Evolutionary conservation across 1,284 basidiomycete genomes (phyloP).

Genomic region (Pseudozyma sp.): DNA sequence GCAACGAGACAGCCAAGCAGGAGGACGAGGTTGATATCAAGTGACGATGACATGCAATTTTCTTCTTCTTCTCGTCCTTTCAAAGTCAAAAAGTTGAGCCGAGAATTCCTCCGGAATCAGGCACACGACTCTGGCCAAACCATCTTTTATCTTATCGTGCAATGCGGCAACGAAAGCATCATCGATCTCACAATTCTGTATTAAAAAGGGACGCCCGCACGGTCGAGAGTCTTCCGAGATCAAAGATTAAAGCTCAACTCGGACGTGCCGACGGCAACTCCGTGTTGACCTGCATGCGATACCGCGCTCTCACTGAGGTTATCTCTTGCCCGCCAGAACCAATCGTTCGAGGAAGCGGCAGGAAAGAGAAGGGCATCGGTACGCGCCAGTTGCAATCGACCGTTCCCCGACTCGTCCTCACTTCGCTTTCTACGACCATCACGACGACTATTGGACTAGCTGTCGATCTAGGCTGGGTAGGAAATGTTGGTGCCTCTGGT

Average conservation of each 20-base stretch:
- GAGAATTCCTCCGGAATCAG: conserved; percentile 11
- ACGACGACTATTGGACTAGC: neutral
- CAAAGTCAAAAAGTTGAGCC: conserved; percentile 1
- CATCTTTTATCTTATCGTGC: neutral
- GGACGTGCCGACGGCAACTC: conserved; percentile 35
- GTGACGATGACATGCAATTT: conserved; percentile 4
- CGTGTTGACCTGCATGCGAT: conserved; percentile 7
- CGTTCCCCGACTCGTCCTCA: no score
- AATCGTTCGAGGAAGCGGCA: neutral
- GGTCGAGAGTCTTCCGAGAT: conserved; percentile 43
- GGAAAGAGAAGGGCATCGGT: neutral
- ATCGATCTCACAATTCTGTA: conserved; percentile 20
- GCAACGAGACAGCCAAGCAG: no score
- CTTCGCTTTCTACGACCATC: no score
- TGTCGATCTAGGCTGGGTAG: neutral
- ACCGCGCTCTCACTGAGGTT: neutral
- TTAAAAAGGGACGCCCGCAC: conserved; percentile 5
- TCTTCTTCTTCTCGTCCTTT: neutral
- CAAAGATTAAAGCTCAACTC: conserved; percentile 19
- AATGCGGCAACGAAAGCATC: neutral
- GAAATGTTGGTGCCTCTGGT: conserved; percentile 38
- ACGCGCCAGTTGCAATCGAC: no score
- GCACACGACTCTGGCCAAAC: no score
- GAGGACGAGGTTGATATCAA: neutral
- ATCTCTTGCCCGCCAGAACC: neutral